phyloP scores from a whole-genome alignment of 495 filamentous ascomycete genomes.

The Massariosphaeria phaeospora region DNA sequence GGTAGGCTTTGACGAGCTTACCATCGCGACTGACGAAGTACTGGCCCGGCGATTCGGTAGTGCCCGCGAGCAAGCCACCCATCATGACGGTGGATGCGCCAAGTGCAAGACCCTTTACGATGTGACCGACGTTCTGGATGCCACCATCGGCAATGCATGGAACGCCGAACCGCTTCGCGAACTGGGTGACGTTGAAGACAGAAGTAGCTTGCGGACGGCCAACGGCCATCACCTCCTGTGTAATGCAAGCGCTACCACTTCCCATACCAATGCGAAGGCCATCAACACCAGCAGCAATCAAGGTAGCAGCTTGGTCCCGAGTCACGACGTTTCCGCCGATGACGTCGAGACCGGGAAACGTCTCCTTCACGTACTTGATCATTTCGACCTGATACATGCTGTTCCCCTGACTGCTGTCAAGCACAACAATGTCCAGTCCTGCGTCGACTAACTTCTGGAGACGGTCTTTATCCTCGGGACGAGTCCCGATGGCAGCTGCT shows the following conservation, averaged over 20 bases:
- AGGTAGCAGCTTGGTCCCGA: conserved; percentile 80
- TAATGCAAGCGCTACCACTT: conserved; percentile 95
- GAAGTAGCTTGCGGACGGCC: conserved; percentile 90
- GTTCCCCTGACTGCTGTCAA: conserved; percentile 96
- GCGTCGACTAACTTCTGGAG: conserved; percentile 88
- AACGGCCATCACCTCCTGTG: conserved; percentile 99
- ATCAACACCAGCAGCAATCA: conserved; percentile 93
- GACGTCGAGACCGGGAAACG: conserved; percentile 80
- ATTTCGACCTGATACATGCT: conserved; percentile 95
- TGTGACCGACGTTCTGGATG: conserved; percentile 97
- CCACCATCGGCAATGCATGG: conserved; percentile 97
- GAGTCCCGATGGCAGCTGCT: conserved; percentile 90
- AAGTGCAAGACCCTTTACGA: conserved; percentile 94
- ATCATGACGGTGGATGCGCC: conserved; percentile 98
- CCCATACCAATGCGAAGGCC: conserved; percentile 99
- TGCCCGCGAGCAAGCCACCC: conserved; percentile 94
- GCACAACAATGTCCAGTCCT: conserved; percentile 89
- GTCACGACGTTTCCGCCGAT: conserved; percentile 98
- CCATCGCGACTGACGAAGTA: conserved; percentile 94
- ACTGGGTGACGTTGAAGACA: conserved; percentile 80
- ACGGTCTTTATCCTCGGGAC: conserved; percentile 81
- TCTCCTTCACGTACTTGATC: conserved; percentile 89
- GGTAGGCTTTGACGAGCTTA: conserved; percentile 97
- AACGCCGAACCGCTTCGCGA: conserved; percentile 89
- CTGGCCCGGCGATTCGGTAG: conserved; percentile 93